phyloP scores from a whole-genome alignment of 2,329 filamentous ascomycete species.

The Microdochium trichocladiopsis region DNA sequence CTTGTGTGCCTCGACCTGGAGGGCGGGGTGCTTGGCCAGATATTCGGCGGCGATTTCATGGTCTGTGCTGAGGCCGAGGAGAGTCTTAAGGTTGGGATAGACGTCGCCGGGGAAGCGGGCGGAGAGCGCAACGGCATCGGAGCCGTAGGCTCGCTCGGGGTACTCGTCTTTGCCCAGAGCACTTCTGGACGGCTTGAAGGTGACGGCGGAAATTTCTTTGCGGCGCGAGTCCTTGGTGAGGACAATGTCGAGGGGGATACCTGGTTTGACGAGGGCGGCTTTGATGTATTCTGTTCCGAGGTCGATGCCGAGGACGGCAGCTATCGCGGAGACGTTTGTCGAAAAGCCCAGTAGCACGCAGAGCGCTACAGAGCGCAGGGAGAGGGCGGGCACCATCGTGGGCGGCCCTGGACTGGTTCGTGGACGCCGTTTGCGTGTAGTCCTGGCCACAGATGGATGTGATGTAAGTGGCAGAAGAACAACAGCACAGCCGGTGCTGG shows the following conservation, averaged over 20 bases:
- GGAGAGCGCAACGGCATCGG: conserved; percentile 80
- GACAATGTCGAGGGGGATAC: conserved; percentile 95
- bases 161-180: conserved; percentile 58
- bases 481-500: neutral
- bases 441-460: neutral
- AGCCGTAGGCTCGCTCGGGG: conserved; percentile 87
- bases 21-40: conserved; percentile 66
- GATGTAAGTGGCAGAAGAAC: neutral
- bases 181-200: conserved; percentile 79
- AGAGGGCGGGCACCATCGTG: conserved; percentile 29
- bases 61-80: conserved; percentile 67
- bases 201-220: conserved; percentile 86
- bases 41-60: conserved; percentile 63
- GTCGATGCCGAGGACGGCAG: conserved; percentile 86
- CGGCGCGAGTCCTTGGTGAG: conserved; percentile 95
- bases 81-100: conserved; percentile 86
- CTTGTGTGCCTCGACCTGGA: conserved; percentile 58
- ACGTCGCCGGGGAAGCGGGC: conserved; percentile 88
- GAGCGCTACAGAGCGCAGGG: conserved; percentile 27
- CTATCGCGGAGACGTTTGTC: conserved; percentile 42
- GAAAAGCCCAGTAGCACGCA: conserved; percentile 34
- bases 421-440: conserved; percentile 15
- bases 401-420: conserved; percentile 14
- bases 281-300: conserved; percentile 97
- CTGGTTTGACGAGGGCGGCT: conserved; percentile 90